Base-by-base conservation (phyloP, 148 eudicot genomes). In the Cornus controversa region DNA sequence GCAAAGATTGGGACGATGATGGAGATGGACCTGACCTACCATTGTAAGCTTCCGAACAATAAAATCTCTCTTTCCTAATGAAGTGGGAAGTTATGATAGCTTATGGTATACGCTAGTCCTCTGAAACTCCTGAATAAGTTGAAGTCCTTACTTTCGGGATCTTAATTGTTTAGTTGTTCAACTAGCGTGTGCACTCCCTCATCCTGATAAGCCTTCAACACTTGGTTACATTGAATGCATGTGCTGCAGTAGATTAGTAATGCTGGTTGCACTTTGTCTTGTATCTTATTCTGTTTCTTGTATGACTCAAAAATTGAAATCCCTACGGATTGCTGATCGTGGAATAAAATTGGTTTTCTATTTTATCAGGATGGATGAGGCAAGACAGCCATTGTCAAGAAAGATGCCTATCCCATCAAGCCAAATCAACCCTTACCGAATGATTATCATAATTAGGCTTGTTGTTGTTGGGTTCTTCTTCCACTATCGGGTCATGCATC, bases 401-500 rank as follows among this genome's bases (percentile, higher is more conserved):
- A 83, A 83, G 83, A 5, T 76, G n/a, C 86, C 83, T 2, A 63
- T 83, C 60, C 42, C 83, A 8, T 83, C 86, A 45, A 83, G 86
- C 76, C 78, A 83, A 69, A 76, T 83, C 37, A 83, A 67, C 47
- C 85, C 85, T 40, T 83, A 83, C 36, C 66, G 85, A 68, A 72
- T 83, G 70, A 67, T 83, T 69, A 83, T 83, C 75, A 27, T 83
- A 25, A 47, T 80, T 13, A 80, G 86, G n/a, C 78, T 83, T 70
- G 75, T 71, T 16, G 75, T 79, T 72, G 68, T 75, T 63, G 75
- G 83, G 24, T 64, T 83, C 60, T 83, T 83, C 79, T 83, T 83
- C 79, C 83, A 83, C 72, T 80, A 83, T 58, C 72, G 83, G 23
- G 78, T 83, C 15, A 66, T 22, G 42, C 80, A 83, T 40, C 85